Base-by-base conservation (phyloP, 2,329 filamentous ascomycete species). In the Ceratocystis diversiconidia region DNA sequence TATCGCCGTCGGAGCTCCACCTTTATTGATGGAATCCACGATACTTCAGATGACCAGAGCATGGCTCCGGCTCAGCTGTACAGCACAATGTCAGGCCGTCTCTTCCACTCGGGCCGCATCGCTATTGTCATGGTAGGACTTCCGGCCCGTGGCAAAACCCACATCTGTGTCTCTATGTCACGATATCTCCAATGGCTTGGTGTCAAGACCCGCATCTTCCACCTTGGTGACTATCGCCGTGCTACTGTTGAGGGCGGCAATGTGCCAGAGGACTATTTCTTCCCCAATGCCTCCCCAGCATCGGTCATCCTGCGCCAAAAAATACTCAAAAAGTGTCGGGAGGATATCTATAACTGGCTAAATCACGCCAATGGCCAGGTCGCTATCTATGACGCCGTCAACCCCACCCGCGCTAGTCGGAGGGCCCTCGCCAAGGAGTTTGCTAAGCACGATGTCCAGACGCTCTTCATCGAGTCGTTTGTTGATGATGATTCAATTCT, bases 361-460 rank as follows among this genome's bases (percentile, higher is more conserved):
- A 95, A 97, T 72, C 89, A 96, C 70, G 94, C 97, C 72, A 97
- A 97, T 71, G 94, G 94, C 12, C 94, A 99, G 73, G 92, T 99
- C 65, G 94, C 94, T 65, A 97, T 99, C 68, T 99, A 97, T 74
- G 94, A 99, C 75, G 94, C 95, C 32, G 95, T 99, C 19, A 99
- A 99, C 72, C 92, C 92, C 3, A 86, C 94, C 22, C 86, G 90
- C 22, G 85, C 83, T 66, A 92, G 91, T 17, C 85, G 94, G 60
- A 84, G 87, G 65, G 88, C 90, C 10, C 79, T 99, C 19, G 92
- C 91, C 4, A 96, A 95, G 75, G 94, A 99, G 72, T 96, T 99
- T 73, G 87, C 89, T n/a, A 97, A 96, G 77, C 90, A 96, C 73
- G 90, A 96, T 72, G 92, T 99, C 66, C 88, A 96, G 85, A 97